phyloP scores from a whole-genome alignment of 1,284 basidiomycete species.

The Trametes versicolor region DNA sequence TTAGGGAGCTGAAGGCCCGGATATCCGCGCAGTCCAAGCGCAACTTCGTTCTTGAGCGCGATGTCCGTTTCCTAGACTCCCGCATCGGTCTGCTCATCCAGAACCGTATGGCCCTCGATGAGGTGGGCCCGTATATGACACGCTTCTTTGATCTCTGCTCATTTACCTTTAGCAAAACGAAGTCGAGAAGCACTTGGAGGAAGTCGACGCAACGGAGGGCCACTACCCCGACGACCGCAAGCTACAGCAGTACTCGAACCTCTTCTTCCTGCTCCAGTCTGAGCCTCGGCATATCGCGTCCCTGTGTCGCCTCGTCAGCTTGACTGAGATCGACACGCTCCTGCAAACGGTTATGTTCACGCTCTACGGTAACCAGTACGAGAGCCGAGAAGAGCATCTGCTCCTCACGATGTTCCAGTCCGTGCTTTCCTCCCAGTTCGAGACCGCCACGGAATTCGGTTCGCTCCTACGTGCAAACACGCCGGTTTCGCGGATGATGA shows the following conservation, averaged over 20 bases:
- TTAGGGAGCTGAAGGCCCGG: slow-evolving; percentile 95
- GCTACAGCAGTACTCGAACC: slow-evolving; percentile 95
- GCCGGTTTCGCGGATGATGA: slow-evolving; percentile 99
- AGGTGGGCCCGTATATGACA: slow-evolving; percentile 62
- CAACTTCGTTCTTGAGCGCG: slow-evolving; percentile 98
- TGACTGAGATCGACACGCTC: slow-evolving; percentile 97
- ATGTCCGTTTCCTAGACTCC: slow-evolving; percentile 98
- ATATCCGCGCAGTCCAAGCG: slow-evolving; percentile 99
- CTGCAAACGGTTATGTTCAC: slow-evolving; percentile 99
- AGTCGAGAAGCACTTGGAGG: slow-evolving; percentile 94
- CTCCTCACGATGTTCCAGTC: slow-evolving; percentile 99
- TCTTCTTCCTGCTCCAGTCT: slow-evolving; percentile 98
- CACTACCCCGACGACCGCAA: slow-evolving; percentile 94
- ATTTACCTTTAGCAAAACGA: slow-evolving; percentile 77
- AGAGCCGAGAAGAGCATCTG: slow-evolving; percentile 97
- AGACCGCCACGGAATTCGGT: slow-evolving; percentile 97
- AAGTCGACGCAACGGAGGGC: slow-evolving; percentile 90
- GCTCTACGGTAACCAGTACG: slow-evolving; percentile 99
- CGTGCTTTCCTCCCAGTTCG: slow-evolving; percentile 97
- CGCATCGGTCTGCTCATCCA: slow-evolving; percentile 98
- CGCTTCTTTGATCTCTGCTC: slow-evolving; percentile 19
- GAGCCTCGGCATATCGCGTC: slow-evolving; percentile 97
- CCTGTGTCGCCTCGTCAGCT: slow-evolving; percentile 95
- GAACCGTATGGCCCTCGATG: slow-evolving; percentile 96
- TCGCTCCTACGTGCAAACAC: slow-evolving; percentile 98